These are phyloP conservation scores for Allomyces macrogynus DNA, from an alignment of 192 early-diverging fungal genomes.

Conservation along the genomic window DNA sequence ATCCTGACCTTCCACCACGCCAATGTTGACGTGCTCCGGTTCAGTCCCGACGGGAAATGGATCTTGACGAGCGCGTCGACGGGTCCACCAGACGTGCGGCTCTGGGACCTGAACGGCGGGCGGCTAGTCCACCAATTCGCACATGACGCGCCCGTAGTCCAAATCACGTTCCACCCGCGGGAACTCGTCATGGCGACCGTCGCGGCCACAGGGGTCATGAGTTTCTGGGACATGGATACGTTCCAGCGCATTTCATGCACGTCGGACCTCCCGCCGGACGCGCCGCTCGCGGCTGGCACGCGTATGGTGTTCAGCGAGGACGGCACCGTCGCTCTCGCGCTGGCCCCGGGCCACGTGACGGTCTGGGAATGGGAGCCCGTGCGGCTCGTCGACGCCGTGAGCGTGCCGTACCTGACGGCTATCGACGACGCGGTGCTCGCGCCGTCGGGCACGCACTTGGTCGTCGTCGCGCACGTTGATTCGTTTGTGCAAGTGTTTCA, in stretches of 20 bases:
- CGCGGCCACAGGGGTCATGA: background rate
- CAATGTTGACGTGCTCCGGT: slow-evolving; percentile 12
- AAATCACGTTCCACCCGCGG: background rate
- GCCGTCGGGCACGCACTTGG: background rate
- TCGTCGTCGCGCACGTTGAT: background rate
- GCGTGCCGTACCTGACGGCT: background rate
- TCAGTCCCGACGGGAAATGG: slow-evolving; percentile 43
- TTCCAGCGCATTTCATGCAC: background rate
- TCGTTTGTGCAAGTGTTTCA: background rate
- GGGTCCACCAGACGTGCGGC: slow-evolving; percentile 3
- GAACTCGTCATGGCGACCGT: background rate
- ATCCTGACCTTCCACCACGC: slow-evolving; percentile 28
- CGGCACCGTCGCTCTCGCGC: background rate
- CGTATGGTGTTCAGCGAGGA: background rate
- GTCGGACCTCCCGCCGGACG: background rate
- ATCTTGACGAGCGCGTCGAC: slow-evolving; percentile 7
- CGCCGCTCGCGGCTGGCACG: background rate
- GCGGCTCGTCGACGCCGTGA: background rate
- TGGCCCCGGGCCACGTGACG: background rate
- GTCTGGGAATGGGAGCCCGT: background rate
- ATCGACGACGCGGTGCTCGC: background rate
- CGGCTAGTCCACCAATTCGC: slow-evolving; percentile 3
- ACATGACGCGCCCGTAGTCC: background rate
- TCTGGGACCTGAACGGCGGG: slow-evolving; percentile 9
- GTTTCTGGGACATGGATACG: background rate